Conservation (phyloP, 441 rosid genomes). For the Adansonia grandidieri region DNA sequence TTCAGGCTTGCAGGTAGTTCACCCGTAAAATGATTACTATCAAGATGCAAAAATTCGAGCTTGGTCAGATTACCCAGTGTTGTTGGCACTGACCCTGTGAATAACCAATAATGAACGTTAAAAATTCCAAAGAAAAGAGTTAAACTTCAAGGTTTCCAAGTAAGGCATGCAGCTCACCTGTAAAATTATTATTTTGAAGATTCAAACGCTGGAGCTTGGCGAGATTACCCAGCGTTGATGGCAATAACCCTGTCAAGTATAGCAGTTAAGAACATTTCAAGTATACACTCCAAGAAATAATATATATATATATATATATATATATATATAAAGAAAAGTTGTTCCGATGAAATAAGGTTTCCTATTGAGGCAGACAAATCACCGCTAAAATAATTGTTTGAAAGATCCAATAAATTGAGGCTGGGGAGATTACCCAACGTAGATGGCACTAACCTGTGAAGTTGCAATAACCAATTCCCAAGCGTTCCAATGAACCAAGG, state of each 20-base stretch:
- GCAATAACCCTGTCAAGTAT: not conserved
- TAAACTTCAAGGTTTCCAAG: not conserved
- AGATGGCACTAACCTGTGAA: conserved; percentile 7
- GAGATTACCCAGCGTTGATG: conserved; percentile 9
- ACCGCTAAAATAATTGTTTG: too few species aligned
- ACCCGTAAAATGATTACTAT: not conserved
- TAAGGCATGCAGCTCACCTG: not conserved
- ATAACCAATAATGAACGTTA: not conserved
- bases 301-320: too few species aligned
- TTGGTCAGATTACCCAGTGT: not conserved
- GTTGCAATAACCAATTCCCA: not conserved
- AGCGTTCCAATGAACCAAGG: conserved; percentile 18
- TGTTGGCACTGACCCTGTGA: not conserved
- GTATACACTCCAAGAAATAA: too few species aligned
- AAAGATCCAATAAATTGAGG: too few species aligned
- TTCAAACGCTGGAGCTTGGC: not conserved
- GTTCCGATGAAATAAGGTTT: too few species aligned
- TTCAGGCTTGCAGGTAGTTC: not conserved
- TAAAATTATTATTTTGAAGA: not conserved
- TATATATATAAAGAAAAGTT: too few species aligned
- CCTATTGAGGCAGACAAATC: too few species aligned
- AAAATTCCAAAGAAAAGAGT: too few species aligned
- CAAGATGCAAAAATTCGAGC: not conserved
- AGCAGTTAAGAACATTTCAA: too few species aligned
- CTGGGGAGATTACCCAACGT: not conserved